A percentile compares a stretch with the other conserved stretches of the same genome.
These are phyloP conservation scores for Agrocybe chaxingu DNA, from an alignment of 768 basidiomycete genomes.

Conservation along the genomic window DNA sequence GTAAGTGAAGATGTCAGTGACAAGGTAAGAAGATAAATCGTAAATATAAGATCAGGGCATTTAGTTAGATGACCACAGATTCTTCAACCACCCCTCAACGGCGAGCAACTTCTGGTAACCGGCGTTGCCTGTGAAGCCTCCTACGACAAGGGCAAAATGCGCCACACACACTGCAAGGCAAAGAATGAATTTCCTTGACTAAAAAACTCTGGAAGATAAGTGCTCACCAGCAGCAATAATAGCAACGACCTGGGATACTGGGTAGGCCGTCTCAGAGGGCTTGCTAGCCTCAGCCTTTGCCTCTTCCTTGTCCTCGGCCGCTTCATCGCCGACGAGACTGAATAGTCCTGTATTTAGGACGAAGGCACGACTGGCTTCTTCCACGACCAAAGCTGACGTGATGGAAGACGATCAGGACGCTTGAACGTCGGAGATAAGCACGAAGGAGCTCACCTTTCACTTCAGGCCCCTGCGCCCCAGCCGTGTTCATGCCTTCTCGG, in stretches of 20 bases:
- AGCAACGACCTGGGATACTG: conserved; percentile 31
- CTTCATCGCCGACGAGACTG: conserved; percentile 25
- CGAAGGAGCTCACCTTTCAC: conserved; percentile 36
- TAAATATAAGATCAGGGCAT: background rate
- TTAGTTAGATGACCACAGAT: conserved; percentile 6
- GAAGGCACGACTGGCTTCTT: conserved; percentile 51
- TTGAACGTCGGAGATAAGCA: background rate
- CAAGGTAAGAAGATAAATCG: background rate
- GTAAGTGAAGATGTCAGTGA: background rate
- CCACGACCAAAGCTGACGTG: conserved; percentile 36
- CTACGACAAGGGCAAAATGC: conserved; percentile 44
- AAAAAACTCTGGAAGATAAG: background rate
- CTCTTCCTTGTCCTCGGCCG: conserved; percentile 11
- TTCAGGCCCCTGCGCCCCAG: conserved; percentile 35
- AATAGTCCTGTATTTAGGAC: conserved; percentile 47
- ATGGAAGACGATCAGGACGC: too few relatives aligned
- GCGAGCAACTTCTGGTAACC: conserved; percentile 45
- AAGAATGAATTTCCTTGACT: conserved; percentile 9
- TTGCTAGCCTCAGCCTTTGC: conserved; percentile 5
- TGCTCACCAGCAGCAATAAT: conserved; percentile 32
- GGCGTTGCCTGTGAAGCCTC: conserved; percentile 42
- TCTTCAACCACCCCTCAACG: conserved; percentile 34
- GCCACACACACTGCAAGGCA: conserved; percentile 39
- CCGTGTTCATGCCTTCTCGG: conserved; percentile 50
- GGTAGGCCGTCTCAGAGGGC: conserved; percentile 21